phyloP scores from a whole-genome alignment of 2,329 filamentous ascomycete genomes.

The Claviceps purpurea region DNA sequence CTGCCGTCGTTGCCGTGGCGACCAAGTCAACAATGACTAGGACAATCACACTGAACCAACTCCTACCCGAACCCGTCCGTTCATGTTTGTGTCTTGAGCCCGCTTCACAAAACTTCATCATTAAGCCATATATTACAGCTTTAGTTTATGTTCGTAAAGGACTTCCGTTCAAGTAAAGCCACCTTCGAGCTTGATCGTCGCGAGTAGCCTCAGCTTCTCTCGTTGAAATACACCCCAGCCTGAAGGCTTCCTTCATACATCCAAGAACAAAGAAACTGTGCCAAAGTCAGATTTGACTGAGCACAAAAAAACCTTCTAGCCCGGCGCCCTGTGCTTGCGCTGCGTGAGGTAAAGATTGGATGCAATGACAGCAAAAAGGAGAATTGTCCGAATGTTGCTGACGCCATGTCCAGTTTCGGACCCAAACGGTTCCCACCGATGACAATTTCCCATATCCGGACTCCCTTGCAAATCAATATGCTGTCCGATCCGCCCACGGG shows the following conservation, averaged over 20 bases:
- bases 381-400: background rate
- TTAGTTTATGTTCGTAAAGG: slow-evolving; percentile 1
- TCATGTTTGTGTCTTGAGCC: slow-evolving; percentile 14
- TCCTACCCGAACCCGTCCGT: slow-evolving; percentile 2
- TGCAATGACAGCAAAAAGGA: background rate
- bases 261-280: slow-evolving; percentile 7
- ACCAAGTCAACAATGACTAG: slow-evolving; percentile 18
- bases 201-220: slow-evolving; percentile 10
- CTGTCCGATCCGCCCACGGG: slow-evolving; percentile 62
- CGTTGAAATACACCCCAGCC: slow-evolving; percentile 12
- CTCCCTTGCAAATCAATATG: slow-evolving; percentile 59
- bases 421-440: slow-evolving; percentile 39
- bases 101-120: slow-evolving; percentile 9
- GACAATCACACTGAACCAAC: slow-evolving; percentile 12
- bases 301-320: slow-evolving; percentile 36
- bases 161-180: slow-evolving; percentile 4
- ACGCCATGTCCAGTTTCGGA: slow-evolving; percentile 26
- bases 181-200: slow-evolving; percentile 7
- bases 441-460: slow-evolving; percentile 42
- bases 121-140: slow-evolving; percentile 3
- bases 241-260: slow-evolving; percentile 18
- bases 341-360: slow-evolving; percentile 56
- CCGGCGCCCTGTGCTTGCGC: slow-evolving; percentile 72
- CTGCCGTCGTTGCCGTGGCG: slow-evolving; percentile 18
- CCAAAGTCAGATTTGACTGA: slow-evolving; percentile 35